Base-by-base conservation (phyloP, 495 filamentous ascomycete genomes). In the Aspergillus egyptiacus region DNA sequence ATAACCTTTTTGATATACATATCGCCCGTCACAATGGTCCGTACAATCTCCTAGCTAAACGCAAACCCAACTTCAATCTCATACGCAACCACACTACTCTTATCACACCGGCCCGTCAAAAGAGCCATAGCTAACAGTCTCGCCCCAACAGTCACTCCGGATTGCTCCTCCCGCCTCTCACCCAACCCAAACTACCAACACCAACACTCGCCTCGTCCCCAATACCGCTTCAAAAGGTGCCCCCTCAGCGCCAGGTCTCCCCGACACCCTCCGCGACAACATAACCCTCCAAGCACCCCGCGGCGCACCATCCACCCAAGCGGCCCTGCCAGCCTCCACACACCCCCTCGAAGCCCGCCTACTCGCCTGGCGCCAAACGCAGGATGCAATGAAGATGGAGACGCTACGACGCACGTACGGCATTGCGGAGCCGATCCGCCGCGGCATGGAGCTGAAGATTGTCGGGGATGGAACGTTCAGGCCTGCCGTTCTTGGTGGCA, bases 381-480 rank as follows among this genome's bases (percentile, higher is more conserved):
- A 95, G 66, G 85, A 95, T 59, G 62, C 68, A 4, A 63, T 96
- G 64, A 90, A 91, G 73, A 94, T 94, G 89, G 82, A 90, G 70
- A 68, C 76, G 25, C 78, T 96, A 63, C 80, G 89, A 36, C 86
- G 89, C 46, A 79, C 84, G 25, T 96, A 85, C 66, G 91, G 91
- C 35, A 88, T 96, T 48, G 87, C 84, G n/a, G 91, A 96, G 79
- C 91, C 91, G 8, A 80, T 96, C 53, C 80, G 87, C 13, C 81
- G 91, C n/a, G 86, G 84, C 28, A 98, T 98, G 91, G 91, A 98
- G 75, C 71, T 95, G 59, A 86, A 86, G 77, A 89, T 95, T 60
- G 77, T 80, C 1, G 75, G 80, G 42, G 77, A 72, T 59, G 76
- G 78, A 17, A 76, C 73, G 43, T 79, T 80, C 70, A 55, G 68